Evolutionary conservation across 768 basidiomycete genomes (phyloP), one percentile per base, ranked within the genome.

Genomic region (Cubamyces sp.): DNA sequence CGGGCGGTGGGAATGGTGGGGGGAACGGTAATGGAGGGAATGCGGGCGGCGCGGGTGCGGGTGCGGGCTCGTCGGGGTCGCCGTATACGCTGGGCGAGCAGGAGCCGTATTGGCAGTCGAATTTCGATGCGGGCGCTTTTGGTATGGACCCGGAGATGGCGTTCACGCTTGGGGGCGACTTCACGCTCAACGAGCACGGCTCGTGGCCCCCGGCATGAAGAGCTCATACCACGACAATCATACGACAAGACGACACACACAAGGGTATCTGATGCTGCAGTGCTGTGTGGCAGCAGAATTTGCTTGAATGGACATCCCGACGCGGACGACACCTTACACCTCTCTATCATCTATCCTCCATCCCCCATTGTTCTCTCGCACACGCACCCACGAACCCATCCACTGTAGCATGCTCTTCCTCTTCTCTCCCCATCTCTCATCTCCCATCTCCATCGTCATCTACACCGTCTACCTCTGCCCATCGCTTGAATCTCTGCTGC

Each of bases 141-240:
- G 87, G 86, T 58, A 82, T 84, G 66, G 89, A 92, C 71, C 90
- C 90, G 58, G 91, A 92, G 70, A 77, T 90, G 40, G 85, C 91
- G 23, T 93, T 93, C 74, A 82, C 83, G 30, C 74, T 82, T 40
- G 75, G 75, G 25, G 80, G 80, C 15, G 61, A 76, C 54, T 50
- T 67, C 12, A 61, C 57, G 16, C 28, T 52, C 16, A 68, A 71
- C 43, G 68, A 56, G 45, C 64, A 62, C 57, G 58, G 65, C 34
- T 34, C 34, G 47, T 57, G 64, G 60, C 21, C 37, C 47, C 26
- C 3, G 48, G 26, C 48, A 2, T 34, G 34, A 34, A 9, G 9
- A 34, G 34, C 34, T 34, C 34, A 30, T 30, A 8, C 3, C 28
- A 8, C 28, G 3, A 3, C 8, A 3, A 34, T 34, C 5, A 34